A percentile compares a stretch with the other conserved stretches of the same genome.
These are phyloP conservation scores for Neurospora sp. DNA, from an alignment of 495 filamentous ascomycete genomes.

Conservation along the genomic window DNA sequence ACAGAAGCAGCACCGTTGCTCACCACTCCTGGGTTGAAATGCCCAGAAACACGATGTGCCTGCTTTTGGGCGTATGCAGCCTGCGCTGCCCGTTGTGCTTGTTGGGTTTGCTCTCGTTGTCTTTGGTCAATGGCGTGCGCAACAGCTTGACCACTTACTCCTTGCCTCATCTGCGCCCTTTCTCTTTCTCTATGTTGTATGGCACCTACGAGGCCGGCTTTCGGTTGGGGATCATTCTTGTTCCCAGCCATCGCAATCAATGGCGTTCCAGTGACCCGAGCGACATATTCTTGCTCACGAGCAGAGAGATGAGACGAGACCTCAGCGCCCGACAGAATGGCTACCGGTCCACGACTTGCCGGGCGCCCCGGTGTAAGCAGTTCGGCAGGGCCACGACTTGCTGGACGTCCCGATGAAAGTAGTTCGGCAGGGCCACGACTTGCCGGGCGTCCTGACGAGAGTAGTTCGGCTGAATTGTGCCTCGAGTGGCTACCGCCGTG, in stretches of 20 bases:
- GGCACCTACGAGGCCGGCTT: conserved; percentile 58
- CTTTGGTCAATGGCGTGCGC: conserved; percentile 71
- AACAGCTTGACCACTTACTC: conserved; percentile 60
- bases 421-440: conserved; percentile 20
- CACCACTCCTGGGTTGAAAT: conserved; percentile 11
- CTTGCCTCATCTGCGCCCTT: conserved; percentile 59
- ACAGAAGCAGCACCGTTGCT: conserved; percentile 15
- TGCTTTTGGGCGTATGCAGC: conserved; percentile 29
- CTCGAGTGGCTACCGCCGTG: conserved; percentile 35
- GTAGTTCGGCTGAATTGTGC: conserved; percentile 21
- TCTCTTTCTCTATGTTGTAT: conserved; percentile 70
- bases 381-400: conserved; percentile 22
- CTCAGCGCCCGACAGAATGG: conserved; percentile 33
- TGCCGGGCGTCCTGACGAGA: conserved; percentile 11
- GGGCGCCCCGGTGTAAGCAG: conserved; percentile 22
- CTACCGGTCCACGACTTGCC: conserved; percentile 25
- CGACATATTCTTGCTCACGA: conserved; percentile 88
- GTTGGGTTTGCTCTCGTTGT: conserved; percentile 47
- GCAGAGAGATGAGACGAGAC: conserved; percentile 66
- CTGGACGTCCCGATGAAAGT: conserved; percentile 12
- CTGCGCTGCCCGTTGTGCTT: conserved; percentile 25
- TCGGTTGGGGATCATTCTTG: conserved; percentile 37
- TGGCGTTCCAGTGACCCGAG: conserved; percentile 74
- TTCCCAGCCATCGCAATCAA: conserved; percentile 62
- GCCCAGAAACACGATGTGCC: conserved; percentile 14